Percentiles rank a stretch among this genome's conserved stretches.
Evolutionary conservation across 108 stramenopile genomes (phyloP).

Genomic region (Phaeodactylum tricornutum): DNA sequence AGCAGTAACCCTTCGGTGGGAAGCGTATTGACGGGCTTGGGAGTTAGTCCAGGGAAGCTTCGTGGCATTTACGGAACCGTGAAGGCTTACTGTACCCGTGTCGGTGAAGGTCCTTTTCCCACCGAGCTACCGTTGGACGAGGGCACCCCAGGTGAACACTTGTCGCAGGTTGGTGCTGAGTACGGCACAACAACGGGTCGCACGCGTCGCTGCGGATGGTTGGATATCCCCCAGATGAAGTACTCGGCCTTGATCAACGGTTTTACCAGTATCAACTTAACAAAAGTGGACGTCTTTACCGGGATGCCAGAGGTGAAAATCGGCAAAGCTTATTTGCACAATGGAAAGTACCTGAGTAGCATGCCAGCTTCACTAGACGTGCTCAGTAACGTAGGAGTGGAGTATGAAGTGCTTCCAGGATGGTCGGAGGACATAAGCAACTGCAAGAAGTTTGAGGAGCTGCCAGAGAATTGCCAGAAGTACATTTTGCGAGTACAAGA

Average conservation of each 20-base stretch:
- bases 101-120: conserved; percentile 99
- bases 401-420: conserved; percentile 91
- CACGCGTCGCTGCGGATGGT: conserved; percentile 94
- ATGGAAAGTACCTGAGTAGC: conserved; percentile 71
- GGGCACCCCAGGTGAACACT: conserved; percentile 62
- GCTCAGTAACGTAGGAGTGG: conserved; percentile 80
- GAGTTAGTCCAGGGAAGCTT: conserved; percentile 91
- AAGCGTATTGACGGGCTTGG: conserved; percentile 94
- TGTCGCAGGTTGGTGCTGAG: conserved; percentile 88
- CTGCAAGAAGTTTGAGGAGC: conserved; percentile 85
- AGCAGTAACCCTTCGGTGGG: conserved; percentile 93
- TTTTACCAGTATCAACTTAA: conserved; percentile 93
- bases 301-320: conserved; percentile 79
- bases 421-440: conserved; percentile 92
- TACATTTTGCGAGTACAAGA: conserved; percentile 93
- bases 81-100: conserved; percentile 98
- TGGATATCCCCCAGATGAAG: conserved; percentile 94
- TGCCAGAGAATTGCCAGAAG: conserved; percentile 85
- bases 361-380: conserved; percentile 91
- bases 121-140: conserved; percentile 79
- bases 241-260: conserved; percentile 94
- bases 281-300: conserved; percentile 97
- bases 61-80: conserved; percentile 92
- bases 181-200: conserved; percentile 96
- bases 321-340: conserved; percentile 79